These are phyloP conservation scores for Acanthamoeba lenticulata DNA, from an alignment of 208 protist genomes.

Conservation along the genomic window DNA sequence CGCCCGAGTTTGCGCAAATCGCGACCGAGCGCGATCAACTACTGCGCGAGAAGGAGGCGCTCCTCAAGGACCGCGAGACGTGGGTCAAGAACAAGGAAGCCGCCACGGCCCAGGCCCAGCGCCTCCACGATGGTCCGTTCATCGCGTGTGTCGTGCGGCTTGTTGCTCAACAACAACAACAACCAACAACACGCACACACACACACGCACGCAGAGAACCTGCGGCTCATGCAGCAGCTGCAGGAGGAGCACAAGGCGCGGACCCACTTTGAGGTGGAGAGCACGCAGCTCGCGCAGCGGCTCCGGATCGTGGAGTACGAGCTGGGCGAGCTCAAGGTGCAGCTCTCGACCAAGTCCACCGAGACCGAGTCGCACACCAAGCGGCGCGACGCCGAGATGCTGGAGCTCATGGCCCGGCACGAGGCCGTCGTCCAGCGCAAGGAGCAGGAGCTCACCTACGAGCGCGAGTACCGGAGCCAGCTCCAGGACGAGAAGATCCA, in stretches of 20 bases:
- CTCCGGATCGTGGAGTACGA: not conserved
- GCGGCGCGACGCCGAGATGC: not conserved
- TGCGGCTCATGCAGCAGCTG: not conserved
- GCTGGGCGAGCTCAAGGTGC: not conserved
- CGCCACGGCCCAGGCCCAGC: not conserved
- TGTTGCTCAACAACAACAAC: too few relatives aligned
- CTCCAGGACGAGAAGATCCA: not conserved
- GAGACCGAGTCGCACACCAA: conserved; percentile 26
- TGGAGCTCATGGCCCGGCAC: not conserved
- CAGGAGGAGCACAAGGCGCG: not conserved
- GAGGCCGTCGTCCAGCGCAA: not conserved
- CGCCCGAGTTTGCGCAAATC: too few relatives aligned
- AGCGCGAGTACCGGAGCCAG: not conserved
- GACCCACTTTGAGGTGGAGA: not conserved
- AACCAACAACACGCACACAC: too few relatives aligned
- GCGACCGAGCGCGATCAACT: too few relatives aligned
- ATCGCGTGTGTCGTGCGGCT: not conserved
- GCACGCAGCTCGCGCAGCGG: not conserved
- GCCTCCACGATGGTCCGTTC: not conserved
- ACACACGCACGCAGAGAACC: not conserved
- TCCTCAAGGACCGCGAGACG: not conserved
- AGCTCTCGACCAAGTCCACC: not conserved
- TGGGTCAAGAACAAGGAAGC: conserved; percentile 24
- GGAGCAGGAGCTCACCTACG: conserved; percentile 21
- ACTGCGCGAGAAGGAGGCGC: not conserved